Percentiles rank a stretch among this genome's conserved stretches.
Conservation (phyloP, 768 basidiomycete species). For the Trametes cubensis region DNA sequence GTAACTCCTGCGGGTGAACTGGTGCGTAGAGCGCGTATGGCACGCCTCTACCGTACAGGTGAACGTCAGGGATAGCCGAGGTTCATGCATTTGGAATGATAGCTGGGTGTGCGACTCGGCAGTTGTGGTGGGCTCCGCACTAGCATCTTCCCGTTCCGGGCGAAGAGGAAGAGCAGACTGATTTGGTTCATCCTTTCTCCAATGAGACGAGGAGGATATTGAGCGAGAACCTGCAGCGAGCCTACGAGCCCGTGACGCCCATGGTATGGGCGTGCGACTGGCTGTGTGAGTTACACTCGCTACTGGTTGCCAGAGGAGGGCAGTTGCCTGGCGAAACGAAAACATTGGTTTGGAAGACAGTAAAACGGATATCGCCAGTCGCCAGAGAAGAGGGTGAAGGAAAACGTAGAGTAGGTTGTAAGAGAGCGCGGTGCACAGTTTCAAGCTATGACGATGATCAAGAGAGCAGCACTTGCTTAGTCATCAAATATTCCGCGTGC, state of each 20-base stretch:
- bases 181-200: neutral
- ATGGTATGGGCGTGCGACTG: neutral
- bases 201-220: conserved; percentile 13
- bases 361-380: too few species aligned
- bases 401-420: too few species aligned
- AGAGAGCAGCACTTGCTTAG: too few species aligned
- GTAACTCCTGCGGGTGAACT: conserved; percentile 85
- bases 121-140: neutral
- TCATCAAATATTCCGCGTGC: too few species aligned
- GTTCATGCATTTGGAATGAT: conserved; percentile 50
- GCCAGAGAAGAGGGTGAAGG: too few species aligned
- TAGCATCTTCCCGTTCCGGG: neutral
- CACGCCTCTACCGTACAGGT: conserved; percentile 84
- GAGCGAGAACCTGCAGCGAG: neutral
- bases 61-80: conserved; percentile 75
- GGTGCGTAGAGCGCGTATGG: conserved; percentile 79
- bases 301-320: conserved; percentile 8
- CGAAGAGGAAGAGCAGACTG: neutral
- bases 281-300: neutral
- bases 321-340: conserved; percentile 6
- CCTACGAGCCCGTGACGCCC: neutral
- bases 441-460: too few species aligned
- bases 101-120: conserved; percentile 19
- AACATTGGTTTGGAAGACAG: neutral
- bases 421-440: too few species aligned